Percentiles rank a stretch among this genome's conserved stretches.
Evolutionary conservation across 1,284 basidiomycete genomes (phyloP).

Genomic region (Naganishia sp.): DNA sequence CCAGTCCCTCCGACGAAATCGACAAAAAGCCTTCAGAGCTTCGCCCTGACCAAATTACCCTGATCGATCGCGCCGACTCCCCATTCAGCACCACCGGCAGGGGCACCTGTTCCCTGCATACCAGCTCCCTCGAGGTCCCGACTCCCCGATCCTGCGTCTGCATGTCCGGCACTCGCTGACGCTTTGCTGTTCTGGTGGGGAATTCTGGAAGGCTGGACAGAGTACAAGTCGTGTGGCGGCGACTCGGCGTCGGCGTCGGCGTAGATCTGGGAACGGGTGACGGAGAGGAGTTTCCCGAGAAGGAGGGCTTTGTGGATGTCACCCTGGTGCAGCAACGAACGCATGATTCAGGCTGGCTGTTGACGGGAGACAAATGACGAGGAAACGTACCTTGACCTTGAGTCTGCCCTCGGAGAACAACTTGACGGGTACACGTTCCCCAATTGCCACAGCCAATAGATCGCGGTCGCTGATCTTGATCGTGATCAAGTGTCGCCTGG

Average conservation of each 20-base stretch:
- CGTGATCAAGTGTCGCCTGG: constrained; percentile 3
- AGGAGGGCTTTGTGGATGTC: constrained; percentile 28
- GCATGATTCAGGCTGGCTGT: neutral
- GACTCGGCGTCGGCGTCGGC: constrained; percentile 17
- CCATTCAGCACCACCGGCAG: constrained; percentile 19
- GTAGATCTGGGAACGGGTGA: constrained; percentile 30
- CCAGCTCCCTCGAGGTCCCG: constrained; percentile 20
- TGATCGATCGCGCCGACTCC: constrained; percentile 1
- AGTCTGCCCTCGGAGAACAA: constrained; percentile 22
- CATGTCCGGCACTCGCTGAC: neutral
- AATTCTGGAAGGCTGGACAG: neutral
- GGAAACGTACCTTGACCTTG: constrained; percentile 10
- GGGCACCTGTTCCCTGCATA: constrained; percentile 26
- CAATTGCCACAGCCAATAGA: constrained; percentile 24
- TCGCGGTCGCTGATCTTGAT: constrained; percentile 22
- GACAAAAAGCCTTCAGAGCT: neutral
- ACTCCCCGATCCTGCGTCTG: neutral
- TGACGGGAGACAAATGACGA: neutral
- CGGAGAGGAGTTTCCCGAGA: constrained; percentile 24
- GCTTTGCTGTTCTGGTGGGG: neutral
- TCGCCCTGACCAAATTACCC: neutral
- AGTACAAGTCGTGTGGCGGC: constrained; percentile 20
- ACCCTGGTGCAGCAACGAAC: neutral
- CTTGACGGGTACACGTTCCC: constrained; percentile 25
- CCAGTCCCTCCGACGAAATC: neutral